Percentiles rank a stretch among this genome's conserved stretches.
Conservation (phyloP, 306 rosid genomes). For the Prunus armeniaca region DNA sequence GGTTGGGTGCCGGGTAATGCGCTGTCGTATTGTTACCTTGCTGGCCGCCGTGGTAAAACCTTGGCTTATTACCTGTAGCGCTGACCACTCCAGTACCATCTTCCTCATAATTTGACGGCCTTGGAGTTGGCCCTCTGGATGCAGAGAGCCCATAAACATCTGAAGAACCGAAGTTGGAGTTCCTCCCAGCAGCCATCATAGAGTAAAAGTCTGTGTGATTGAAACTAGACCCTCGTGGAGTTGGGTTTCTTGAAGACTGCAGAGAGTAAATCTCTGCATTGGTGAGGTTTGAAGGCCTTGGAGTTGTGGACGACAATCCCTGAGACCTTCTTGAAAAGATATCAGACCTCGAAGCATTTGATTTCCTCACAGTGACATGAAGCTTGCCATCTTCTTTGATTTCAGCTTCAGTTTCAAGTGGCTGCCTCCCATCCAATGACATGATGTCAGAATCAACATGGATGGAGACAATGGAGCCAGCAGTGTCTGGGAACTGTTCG, state of each 20-base stretch:
- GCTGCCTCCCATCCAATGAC: slow-evolving; percentile 74
- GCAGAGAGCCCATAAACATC: slow-evolving; percentile 70
- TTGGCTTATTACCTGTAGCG: slow-evolving; percentile 27
- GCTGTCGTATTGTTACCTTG: slow-evolving; percentile 19
- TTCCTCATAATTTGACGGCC: slow-evolving; percentile 68
- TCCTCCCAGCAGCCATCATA: slow-evolving; percentile 75
- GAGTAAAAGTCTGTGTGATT: slow-evolving; percentile 82
- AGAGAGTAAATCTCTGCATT: slow-evolving; percentile 86
- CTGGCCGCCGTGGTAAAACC: slow-evolving; percentile 41
- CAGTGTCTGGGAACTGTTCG: slow-evolving; percentile 85
- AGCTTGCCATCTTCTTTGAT: slow-evolving; percentile 81
- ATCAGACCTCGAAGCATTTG: slow-evolving; percentile 81
- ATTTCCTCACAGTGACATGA: slow-evolving; percentile 68
- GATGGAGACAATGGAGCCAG: slow-evolving; percentile 77
- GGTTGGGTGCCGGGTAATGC: slow-evolving; percentile 78
- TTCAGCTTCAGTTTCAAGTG: slow-evolving; percentile 64
- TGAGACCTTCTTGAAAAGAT: slow-evolving; percentile 68
- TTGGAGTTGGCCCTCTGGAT: slow-evolving; percentile 75
- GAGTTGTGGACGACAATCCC: slow-evolving; percentile 67
- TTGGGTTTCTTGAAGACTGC: slow-evolving; percentile 71
- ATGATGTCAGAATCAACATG: slow-evolving; percentile 86
- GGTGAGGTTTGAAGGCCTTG: slow-evolving; percentile 75
- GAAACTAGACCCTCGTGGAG: slow-evolving; percentile 83
- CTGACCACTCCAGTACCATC: slow-evolving; percentile 32
- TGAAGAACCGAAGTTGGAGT: slow-evolving; percentile 58